These are phyloP conservation scores for Aspergillus carbonarius DNA, from an alignment of 2,329 filamentous ascomycete genomes.

Conservation along the genomic window DNA sequence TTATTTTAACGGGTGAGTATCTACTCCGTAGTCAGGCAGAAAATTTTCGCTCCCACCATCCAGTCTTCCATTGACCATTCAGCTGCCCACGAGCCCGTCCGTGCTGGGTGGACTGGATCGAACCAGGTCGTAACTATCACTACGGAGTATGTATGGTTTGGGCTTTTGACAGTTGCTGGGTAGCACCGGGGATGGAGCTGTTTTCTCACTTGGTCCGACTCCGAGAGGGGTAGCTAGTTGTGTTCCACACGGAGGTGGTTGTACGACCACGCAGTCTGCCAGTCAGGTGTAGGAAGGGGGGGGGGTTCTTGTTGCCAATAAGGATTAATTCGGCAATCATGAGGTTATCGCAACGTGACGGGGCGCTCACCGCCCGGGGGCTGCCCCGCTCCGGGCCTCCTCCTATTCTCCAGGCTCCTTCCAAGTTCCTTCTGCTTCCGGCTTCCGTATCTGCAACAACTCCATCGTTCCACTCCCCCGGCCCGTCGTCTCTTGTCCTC, in stretches of 20 bases:
- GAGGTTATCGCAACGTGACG: background rate
- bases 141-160: no score
- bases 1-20: background rate
- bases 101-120: background rate
- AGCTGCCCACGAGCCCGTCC: background rate
- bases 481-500: constrained; percentile 6
- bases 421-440: background rate
- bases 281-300: background rate
- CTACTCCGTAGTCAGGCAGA: background rate
- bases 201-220: no score
- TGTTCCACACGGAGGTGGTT: background rate
- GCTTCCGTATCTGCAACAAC: background rate
- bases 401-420: constrained; percentile 1
- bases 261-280: no score
- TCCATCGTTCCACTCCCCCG: no score
- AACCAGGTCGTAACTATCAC: background rate
- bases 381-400: constrained; percentile 4
- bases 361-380: background rate
- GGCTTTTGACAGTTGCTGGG: background rate
- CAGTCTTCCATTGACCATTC: background rate
- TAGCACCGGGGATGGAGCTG: no score
- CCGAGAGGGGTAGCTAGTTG: background rate
- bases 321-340: background rate
- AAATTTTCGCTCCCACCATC: background rate
- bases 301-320: no score